Base-by-base conservation (phyloP, 371 early-diverging fungal species). In the Zychaea mexicana region DNA sequence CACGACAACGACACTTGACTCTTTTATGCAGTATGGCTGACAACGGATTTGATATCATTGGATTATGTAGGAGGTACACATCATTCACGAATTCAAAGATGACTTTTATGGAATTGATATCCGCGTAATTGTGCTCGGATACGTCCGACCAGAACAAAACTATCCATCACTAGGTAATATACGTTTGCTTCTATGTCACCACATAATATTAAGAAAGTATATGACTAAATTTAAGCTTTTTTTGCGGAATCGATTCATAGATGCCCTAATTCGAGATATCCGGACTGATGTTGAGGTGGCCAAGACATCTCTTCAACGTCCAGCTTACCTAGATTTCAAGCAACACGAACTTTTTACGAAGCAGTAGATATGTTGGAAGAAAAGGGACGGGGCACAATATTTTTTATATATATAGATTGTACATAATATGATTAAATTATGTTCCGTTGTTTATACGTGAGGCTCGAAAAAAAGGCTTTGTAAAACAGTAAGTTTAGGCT, bases 101-200 rank as follows among this genome's bases (percentile, higher is more conserved):
- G 98, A 98, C 74, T 98, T 98, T 72, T 98, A 98, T 79, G 96
- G 90, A 19, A 78, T 85, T 56, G 81, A 89, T 55, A 79, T 98
- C 61, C 82, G 88, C 38, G 90, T 97, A 9, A 78, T 93, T 31
- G 92, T 98, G 2, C 66, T 91, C 15, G 96, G 96, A 0, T 96
- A 90, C 74, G 91, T 98, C 57, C 87, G 99, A 8, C 87, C 94
- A 0, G 99, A 98, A 75, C 79, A 85, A 60, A 90, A 97, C 71
- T 98, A 96, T 74, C 86, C 85, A 9, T 87, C 91, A 5, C 73
- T 94, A 52, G 93, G 94, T 93, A 79, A 74, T 33, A 33, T 33
- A 33, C 33, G 12, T 12, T 8, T 8, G 33, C 33, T 33, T 33
- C 33, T 33, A 8, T 33, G 12, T 33, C 33, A 10, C 15, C 15